Evolutionary conservation across 345 rosid species (phyloP).

Genomic region (Balakata baccata): DNA sequence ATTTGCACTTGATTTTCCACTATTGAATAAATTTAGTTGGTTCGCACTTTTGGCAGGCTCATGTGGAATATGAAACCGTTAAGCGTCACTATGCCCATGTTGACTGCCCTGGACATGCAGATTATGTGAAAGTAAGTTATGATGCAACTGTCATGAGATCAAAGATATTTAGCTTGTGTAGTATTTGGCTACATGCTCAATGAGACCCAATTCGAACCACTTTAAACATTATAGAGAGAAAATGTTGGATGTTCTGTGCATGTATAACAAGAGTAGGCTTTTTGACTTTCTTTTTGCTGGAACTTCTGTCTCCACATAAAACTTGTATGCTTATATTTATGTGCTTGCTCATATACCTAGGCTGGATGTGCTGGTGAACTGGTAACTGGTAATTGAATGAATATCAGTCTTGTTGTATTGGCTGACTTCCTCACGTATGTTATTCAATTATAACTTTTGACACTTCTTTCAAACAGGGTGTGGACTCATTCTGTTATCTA

Average conservation of each 20-base stretch:
- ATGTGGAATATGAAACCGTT: conserved; percentile 91
- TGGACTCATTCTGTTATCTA: not conserved
- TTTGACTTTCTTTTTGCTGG: not conserved
- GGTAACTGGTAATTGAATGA: not conserved
- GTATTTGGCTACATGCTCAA: conserved; percentile 4
- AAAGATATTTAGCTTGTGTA: not conserved
- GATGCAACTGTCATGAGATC: not conserved
- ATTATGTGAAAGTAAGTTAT: conserved; percentile 79
- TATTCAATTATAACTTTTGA: not conserved
- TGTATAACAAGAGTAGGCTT: not conserved
- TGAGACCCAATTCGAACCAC: not conserved
- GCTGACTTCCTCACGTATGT: not conserved
- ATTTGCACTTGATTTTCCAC: not conserved
- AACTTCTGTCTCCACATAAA: not conserved
- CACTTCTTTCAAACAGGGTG: not conserved
- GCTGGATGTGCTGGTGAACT: not conserved
- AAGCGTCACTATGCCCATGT: conserved; percentile 93
- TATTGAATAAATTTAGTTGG: too few species aligned
- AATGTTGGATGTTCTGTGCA: not conserved
- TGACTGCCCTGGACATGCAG: conserved; percentile 98
- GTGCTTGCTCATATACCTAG: too few species aligned
- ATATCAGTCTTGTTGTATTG: not conserved
- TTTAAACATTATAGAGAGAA: not conserved
- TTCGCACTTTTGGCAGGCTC: conserved; percentile 60
- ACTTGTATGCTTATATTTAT: not conserved